Evolutionary conservation across 306 rosid genomes (phyloP).

Genomic region (Dalbergia cultrata): DNA sequence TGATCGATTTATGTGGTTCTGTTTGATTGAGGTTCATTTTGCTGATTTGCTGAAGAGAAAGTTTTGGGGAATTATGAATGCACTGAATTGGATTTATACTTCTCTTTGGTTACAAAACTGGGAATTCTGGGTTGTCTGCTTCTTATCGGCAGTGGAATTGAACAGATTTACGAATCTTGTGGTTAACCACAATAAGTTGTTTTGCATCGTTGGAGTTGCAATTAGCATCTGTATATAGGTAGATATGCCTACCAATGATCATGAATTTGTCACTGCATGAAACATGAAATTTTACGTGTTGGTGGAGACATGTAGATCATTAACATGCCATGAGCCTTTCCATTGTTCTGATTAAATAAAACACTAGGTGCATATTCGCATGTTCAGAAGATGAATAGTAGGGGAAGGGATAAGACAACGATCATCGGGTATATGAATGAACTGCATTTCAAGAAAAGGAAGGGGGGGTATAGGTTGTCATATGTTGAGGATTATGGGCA

Average conservation of each 20-base stretch:
- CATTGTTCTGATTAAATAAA: not conserved
- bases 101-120: constrained; percentile 12
- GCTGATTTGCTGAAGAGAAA: not conserved
- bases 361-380: not conserved
- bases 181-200: not conserved
- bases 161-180: not conserved
- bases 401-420: not conserved
- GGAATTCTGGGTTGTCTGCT: constrained; percentile 2
- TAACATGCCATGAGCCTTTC: not conserved
- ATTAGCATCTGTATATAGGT: constrained; percentile 5
- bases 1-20: constrained; percentile 25
- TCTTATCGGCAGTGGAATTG: not conserved
- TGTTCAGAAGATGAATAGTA: not conserved
- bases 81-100: not conserved
- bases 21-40: constrained; percentile 6
- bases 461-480: not conserved
- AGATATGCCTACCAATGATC: not conserved
- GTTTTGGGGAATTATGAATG: not conserved
- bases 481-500: constrained; percentile 3
- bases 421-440: too few relatives aligned
- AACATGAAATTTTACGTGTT: not conserved
- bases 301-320: not conserved
- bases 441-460: not conserved
- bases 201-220: not conserved
- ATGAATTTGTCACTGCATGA: not conserved